A percentile compares a stretch with the other conserved stretches of the same genome.
These are phyloP conservation scores for Pythium dissotocum DNA, from an alignment of 352 stramenopile species.

Conservation along the genomic window DNA sequence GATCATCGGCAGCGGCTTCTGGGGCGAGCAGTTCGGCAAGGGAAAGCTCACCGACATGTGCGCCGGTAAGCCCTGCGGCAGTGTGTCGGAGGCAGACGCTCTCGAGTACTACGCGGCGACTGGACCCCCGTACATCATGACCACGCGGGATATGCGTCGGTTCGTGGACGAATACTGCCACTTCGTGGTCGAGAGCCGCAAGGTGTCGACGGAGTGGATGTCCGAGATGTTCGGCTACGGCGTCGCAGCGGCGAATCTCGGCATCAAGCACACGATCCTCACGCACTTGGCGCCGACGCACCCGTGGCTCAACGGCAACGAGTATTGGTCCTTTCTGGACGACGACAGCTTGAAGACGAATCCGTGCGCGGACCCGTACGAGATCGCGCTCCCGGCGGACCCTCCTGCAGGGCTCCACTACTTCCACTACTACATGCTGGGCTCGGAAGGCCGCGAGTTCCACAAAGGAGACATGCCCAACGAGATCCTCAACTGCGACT, in stretches of 20 bases:
- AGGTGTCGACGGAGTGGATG: constrained; percentile 48
- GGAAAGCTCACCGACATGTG: neutral
- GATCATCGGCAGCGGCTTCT: too few species aligned
- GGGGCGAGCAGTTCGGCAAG: constrained; percentile 39
- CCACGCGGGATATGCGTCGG: constrained; percentile 30
- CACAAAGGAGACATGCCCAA: too few species aligned
- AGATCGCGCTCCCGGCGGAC: too few species aligned
- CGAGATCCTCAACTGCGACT: too few species aligned
- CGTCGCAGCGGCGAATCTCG: constrained; percentile 45
- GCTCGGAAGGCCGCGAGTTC: too few species aligned
- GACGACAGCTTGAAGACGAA: neutral
- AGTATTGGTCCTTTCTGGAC: constrained; percentile 53
- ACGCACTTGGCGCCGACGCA: constrained; percentile 45
- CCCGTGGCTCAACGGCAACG: constrained; percentile 31
- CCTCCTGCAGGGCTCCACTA: too few species aligned
- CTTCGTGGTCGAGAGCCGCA: constrained; percentile 43
- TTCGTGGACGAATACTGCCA: constrained; percentile 59
- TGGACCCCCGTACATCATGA: too few species aligned
- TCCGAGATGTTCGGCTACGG: constrained; percentile 61
- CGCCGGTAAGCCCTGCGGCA: too few species aligned
- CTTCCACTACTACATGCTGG: too few species aligned
- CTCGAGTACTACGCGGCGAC: too few species aligned
- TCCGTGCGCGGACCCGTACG: too few species aligned
- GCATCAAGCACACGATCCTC: constrained; percentile 56
- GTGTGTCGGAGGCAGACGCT: too few species aligned